Percentiles rank a stretch among this genome's conserved stretches.
phyloP scores from a whole-genome alignment of 345 rosid genomes.

The Salix arbutifolia region DNA sequence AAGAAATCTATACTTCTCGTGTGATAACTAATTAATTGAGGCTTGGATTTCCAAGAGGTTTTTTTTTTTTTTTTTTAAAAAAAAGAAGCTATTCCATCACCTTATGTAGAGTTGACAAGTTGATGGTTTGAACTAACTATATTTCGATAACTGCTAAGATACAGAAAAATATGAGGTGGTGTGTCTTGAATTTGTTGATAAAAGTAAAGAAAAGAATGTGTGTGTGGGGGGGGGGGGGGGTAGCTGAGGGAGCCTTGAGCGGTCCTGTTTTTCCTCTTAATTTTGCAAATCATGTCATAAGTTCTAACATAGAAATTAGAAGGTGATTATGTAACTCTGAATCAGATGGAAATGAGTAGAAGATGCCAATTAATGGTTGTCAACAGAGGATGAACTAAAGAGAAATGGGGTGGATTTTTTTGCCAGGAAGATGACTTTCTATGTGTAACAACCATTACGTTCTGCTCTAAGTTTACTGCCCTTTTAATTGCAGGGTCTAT shows the following conservation, averaged over 20 bases:
- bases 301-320: neutral
- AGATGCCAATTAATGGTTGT: neutral
- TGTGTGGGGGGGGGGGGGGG: too few species aligned
- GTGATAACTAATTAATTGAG: neutral
- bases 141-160: too few species aligned
- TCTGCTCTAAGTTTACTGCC: neutral
- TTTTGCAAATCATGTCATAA: neutral
- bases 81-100: neutral
- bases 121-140: neutral
- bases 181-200: neutral
- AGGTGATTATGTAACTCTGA: neutral
- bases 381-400: neutral
- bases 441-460: neutral
- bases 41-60: neutral
- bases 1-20: neutral
- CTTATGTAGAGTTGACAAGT: neutral
- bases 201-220: too few species aligned
- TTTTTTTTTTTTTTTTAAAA: neutral
- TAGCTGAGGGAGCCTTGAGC: neutral
- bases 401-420: neutral
- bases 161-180: neutral
- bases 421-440: neutral
- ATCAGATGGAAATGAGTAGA: neutral
- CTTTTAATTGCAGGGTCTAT: neutral
- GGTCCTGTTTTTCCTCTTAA: neutral